These are phyloP conservation scores for Orbilia javanica DNA, from an alignment of 2,329 filamentous ascomycete species.

Conservation along the genomic window DNA sequence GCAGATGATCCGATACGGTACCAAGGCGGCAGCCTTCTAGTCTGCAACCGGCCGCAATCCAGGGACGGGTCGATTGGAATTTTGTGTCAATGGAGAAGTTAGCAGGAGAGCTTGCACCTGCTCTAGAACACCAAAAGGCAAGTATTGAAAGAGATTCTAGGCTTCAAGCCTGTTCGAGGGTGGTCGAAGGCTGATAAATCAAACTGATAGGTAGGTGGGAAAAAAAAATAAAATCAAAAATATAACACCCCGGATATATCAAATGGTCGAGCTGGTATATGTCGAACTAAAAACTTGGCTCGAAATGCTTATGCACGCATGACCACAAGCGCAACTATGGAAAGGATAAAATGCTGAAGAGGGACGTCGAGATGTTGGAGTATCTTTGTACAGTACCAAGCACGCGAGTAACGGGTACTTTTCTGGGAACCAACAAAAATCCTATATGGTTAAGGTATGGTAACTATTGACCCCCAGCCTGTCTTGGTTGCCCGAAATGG, in stretches of 20 bases:
- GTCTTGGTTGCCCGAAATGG: slow-evolving; percentile 14
- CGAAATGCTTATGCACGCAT: slow-evolving; percentile 43
- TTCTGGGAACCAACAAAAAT: slow-evolving; percentile 36
- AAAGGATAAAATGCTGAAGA: slow-evolving; percentile 30
- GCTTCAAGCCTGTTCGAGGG: slow-evolving; percentile 6
- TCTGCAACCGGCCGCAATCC: slow-evolving; percentile 37
- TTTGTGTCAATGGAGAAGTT: slow-evolving; percentile 49
- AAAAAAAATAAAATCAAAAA: neutral
- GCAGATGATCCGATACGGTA: slow-evolving; percentile 43
- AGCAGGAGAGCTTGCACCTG: slow-evolving; percentile 40
- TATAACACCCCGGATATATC: slow-evolving; percentile 11
- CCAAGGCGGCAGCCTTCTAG: slow-evolving; percentile 41
- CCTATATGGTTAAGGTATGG: slow-evolving; percentile 48
- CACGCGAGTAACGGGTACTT: slow-evolving; percentile 48
- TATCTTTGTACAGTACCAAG: slow-evolving; percentile 49
- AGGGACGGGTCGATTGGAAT: slow-evolving; percentile 41
- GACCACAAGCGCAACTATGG: slow-evolving; percentile 43
- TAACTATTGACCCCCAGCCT: slow-evolving; percentile 34
- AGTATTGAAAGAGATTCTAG: slow-evolving; percentile 27
- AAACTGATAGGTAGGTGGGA: slow-evolving; percentile 7
- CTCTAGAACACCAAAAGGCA: slow-evolving; percentile 40
- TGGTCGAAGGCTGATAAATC: slow-evolving; percentile 3
- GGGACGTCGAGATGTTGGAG: slow-evolving; percentile 9
- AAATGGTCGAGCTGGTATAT: slow-evolving; percentile 21
- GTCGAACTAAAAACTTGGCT: slow-evolving; percentile 35